phyloP scores from a whole-genome alignment of 257 asterid species.

The Capsicum chinense region DNA sequence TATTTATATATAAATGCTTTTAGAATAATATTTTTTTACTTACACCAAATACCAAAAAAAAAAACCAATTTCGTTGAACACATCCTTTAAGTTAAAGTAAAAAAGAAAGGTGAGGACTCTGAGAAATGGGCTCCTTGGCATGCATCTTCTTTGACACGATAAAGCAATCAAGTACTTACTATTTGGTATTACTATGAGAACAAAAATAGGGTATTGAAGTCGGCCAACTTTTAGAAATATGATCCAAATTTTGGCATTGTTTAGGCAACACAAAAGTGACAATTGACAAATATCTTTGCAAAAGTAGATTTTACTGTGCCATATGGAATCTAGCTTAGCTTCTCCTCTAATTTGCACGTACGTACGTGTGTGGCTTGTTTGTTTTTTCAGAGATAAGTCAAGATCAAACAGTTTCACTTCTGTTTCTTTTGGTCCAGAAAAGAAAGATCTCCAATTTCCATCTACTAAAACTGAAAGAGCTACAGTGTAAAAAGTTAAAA shows the following conservation, averaged over 20 bases:
- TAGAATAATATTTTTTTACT: too few relatives aligned
- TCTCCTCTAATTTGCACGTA: conserved; percentile 43
- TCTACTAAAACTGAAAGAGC: background rate
- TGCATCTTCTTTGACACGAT: background rate
- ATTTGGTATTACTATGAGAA: background rate
- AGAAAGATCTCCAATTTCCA: background rate
- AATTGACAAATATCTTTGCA: background rate
- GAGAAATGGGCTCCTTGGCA: background rate
- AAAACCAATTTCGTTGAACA: too few relatives aligned
- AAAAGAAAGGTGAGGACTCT: background rate
- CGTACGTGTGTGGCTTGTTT: conserved; percentile 44
- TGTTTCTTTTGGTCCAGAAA: conserved; percentile 33
- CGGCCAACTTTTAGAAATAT: background rate
- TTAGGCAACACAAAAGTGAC: background rate
- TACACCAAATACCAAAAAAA: too few relatives aligned
- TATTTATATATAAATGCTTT: too few relatives aligned
- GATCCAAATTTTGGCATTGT: conserved; percentile 4
- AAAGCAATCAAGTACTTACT: background rate
- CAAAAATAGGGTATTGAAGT: conserved; percentile 6
- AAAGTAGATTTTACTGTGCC: conserved; percentile 8
- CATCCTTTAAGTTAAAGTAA: background rate
- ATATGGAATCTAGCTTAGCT: background rate
- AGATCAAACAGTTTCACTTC: conserved; percentile 29
- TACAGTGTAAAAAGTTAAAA: background rate
- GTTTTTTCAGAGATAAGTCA: conserved; percentile 28